Evolutionary conservation across 306 rosid species (phyloP), one percentile per base, ranked within the genome.

Genomic region (Ziziphus jujuba): DNA sequence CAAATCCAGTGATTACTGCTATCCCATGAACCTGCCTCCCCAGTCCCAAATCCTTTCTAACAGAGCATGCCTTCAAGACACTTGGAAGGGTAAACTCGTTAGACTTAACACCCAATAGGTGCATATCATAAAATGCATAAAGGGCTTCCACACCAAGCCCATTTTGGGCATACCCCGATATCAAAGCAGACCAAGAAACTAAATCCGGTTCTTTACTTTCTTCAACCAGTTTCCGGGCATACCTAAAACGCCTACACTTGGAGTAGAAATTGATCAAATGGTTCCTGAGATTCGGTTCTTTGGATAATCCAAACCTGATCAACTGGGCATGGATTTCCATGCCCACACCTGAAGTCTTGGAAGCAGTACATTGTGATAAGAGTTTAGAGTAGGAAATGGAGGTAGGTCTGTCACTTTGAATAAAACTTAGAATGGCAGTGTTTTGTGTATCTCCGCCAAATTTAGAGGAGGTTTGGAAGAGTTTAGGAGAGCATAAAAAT

Each of bases 121-220:
- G 77, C 95, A 89, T 84, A 56, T 84, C 90, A 45, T 35, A 59
- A 72, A 87, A 91, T 49, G 87, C 77, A 55, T 66, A 80, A 51
- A 84, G 25, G 58, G 96, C 95, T 63, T 87, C 92, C 59, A 47
- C 71, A 38, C 74, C 81, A 71, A 82, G 66, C 70, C 95, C 90
- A 80, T 80, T 85, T 73, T 84, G 84, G 49, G 74, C 89, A 79
- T 81, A 84, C n/a, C 95, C 90, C 66, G 96, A 89, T 76, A 91
- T 81, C 82, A 85, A 79, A 71, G 98, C 89, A 78, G 85, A 87
- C 96, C 91, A 87, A 75, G 91, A 78, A 75, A 87, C 87, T 55
- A 78, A 72, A 79, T 78, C 91, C 35, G 81, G 86, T 71, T 83
- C 89, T 16, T 85, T 2, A 83, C 86, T 70, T 75, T 74, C 77